These are phyloP conservation scores for Aspergillus chevalieri DNA, from an alignment of 2,329 filamentous ascomycete species.

Conservation along the genomic window DNA sequence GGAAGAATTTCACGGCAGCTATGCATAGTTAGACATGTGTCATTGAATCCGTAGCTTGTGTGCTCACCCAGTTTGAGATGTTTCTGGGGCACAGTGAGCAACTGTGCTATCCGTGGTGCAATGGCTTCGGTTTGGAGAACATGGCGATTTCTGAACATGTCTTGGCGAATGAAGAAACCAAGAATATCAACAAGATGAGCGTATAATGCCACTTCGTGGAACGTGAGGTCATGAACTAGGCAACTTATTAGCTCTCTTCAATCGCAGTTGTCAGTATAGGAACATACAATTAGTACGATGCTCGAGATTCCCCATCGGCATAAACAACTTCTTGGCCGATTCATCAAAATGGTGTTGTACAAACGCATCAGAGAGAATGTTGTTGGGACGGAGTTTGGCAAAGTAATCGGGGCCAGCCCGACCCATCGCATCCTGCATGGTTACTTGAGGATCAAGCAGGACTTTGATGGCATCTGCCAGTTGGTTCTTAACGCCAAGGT, in stretches of 20 bases:
- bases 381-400: slow-evolving; percentile 56
- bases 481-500: slow-evolving; percentile 91
- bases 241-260: slow-evolving; percentile 5
- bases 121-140: slow-evolving; percentile 79
- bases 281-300: slow-evolving; percentile 50
- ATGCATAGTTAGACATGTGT: slow-evolving; percentile 2
- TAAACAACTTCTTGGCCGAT: slow-evolving; percentile 78
- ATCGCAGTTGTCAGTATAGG: neutral
- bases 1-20: slow-evolving; percentile 92
- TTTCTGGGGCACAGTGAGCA: slow-evolving; percentile 79
- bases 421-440: slow-evolving; percentile 52
- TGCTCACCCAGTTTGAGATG: slow-evolving; percentile 78
- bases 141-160: slow-evolving; percentile 77
- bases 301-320: slow-evolving; percentile 76
- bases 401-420: slow-evolving; percentile 63
- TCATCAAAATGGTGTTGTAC: slow-evolving; percentile 84
- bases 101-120: slow-evolving; percentile 70
- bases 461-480: slow-evolving; percentile 94
- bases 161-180: slow-evolving; percentile 87
- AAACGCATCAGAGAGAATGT: slow-evolving; percentile 77
- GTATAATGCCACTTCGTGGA: slow-evolving; percentile 84
- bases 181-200: slow-evolving; percentile 87
- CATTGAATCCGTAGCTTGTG: neutral
- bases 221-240: slow-evolving; percentile 63
- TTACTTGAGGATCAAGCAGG: slow-evolving; percentile 67